Evolutionary conservation across 73 alveolate species (phyloP).

Genomic region (Blepharisma stoltei): DNA sequence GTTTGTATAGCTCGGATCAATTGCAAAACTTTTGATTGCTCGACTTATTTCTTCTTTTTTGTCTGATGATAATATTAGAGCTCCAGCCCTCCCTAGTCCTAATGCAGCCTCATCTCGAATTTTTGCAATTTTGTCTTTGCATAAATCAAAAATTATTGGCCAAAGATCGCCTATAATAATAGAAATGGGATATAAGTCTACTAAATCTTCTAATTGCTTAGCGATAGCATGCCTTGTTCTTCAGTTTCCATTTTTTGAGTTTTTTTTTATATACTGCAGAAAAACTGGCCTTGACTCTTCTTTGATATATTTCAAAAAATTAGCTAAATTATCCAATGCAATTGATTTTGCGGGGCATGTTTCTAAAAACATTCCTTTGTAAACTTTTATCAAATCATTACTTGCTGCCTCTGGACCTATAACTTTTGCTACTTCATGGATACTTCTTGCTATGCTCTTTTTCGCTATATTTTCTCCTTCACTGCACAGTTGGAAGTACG

Average conservation of each 20-base stretch:
- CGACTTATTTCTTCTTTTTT: neutral
- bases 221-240: neutral
- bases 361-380: neutral
- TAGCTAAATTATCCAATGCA: neutral
- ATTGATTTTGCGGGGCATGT: neutral
- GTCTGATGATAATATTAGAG: neutral
- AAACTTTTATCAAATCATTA: neutral
- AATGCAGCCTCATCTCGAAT: neutral
- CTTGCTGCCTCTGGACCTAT: neutral
- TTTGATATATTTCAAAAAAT: neutral
- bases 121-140: slow-evolving; percentile 1
- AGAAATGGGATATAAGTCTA: neutral
- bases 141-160: neutral
- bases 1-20: neutral
- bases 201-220: neutral
- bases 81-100: neutral
- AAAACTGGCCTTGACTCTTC: neutral
- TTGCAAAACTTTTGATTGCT: neutral
- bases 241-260: neutral
- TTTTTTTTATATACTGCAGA: neutral
- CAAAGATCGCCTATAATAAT: neutral
- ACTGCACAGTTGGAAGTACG: too few relatives aligned
- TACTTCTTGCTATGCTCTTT: neutral
- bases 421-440: slow-evolving; percentile 21
- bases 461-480: slow-evolving; percentile 10